These are phyloP conservation scores for Ilex asprella DNA, from an alignment of 257 asterid species.

Conservation along the genomic window DNA sequence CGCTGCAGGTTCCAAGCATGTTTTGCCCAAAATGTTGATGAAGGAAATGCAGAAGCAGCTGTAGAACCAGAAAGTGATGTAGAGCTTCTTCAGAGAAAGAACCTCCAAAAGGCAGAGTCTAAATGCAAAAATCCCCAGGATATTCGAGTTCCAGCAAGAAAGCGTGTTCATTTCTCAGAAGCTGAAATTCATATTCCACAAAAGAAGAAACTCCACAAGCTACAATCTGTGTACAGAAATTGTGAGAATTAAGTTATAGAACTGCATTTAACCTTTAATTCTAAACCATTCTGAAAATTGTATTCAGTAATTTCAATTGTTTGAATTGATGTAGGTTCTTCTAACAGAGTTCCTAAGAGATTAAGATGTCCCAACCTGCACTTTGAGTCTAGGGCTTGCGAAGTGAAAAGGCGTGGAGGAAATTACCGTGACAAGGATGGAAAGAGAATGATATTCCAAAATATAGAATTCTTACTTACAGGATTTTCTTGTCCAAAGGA, in stretches of 20 bases:
- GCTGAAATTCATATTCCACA: constrained; percentile 21
- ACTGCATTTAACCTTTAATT: constrained; percentile 10
- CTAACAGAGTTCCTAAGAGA: constrained; percentile 32
- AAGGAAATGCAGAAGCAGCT: constrained; percentile 22
- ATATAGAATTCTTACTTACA: constrained; percentile 70
- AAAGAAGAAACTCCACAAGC: constrained; percentile 27
- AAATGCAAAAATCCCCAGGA: constrained; percentile 19
- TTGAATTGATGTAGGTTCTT: constrained; percentile 39
- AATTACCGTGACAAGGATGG: constrained; percentile 23
- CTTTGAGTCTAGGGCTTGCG: constrained; percentile 36
- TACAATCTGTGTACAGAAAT: constrained; percentile 23
- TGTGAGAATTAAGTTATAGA: constrained; percentile 32
- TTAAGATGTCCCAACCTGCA: constrained; percentile 25
- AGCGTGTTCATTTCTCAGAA: constrained; percentile 52
- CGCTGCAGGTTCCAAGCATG: constrained; percentile 21
- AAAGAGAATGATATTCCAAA: constrained; percentile 51
- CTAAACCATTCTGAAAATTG: constrained; percentile 15
- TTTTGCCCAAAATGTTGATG: constrained; percentile 20
- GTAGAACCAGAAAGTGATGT: constrained; percentile 22
- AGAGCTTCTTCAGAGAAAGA: constrained; percentile 19
- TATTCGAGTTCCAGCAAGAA: constrained; percentile 28
- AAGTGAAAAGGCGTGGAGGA: constrained; percentile 23
- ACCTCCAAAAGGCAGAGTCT: constrained; percentile 17
- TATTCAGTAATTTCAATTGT: constrained; percentile 5
- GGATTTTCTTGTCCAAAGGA: constrained; percentile 62